Percentiles rank a stretch among this genome's conserved stretches.
Evolutionary conservation across 805 yeast species (phyloP).

Genomic region (Clavispora phyllophila): DNA sequence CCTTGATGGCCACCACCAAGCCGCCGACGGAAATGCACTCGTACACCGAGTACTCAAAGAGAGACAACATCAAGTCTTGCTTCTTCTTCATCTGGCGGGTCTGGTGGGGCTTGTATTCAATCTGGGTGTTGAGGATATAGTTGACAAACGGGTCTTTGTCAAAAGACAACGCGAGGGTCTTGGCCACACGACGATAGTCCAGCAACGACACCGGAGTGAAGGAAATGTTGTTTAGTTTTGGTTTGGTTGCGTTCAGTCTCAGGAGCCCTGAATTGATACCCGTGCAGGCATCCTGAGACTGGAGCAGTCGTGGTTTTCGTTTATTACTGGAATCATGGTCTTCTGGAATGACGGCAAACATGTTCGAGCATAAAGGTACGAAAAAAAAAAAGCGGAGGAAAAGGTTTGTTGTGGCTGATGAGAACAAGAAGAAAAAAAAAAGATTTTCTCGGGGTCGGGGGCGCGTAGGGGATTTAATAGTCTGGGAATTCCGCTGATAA

Average conservation of each 20-base stretch:
- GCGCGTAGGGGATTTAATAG: constrained; percentile 7
- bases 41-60: constrained; percentile 50
- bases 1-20: constrained; percentile 47
- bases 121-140: constrained; percentile 39
- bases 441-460: constrained; percentile 1
- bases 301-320: constrained; percentile 35
- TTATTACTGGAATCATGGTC: constrained; percentile 27
- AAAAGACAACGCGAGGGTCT: constrained; percentile 48
- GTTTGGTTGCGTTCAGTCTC: constrained; percentile 18
- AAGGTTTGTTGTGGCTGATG: constrained; percentile 2
- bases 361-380: constrained; percentile 11
- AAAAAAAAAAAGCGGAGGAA: not conserved
- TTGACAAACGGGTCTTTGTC: constrained; percentile 50
- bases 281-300: constrained; percentile 30
- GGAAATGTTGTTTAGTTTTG: constrained; percentile 11
- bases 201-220: constrained; percentile 16
- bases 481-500: not conserved
- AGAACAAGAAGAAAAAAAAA: not conserved
- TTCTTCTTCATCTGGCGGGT: constrained; percentile 23
- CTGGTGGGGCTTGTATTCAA: constrained; percentile 10
- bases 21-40: constrained; percentile 48
- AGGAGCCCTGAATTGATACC: constrained; percentile 18
- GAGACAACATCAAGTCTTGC: constrained; percentile 42
- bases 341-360: constrained; percentile 25
- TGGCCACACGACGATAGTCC: constrained; percentile 53